phyloP scores from a whole-genome alignment of 495 filamentous ascomycete species.

The Neurospora sp. region DNA sequence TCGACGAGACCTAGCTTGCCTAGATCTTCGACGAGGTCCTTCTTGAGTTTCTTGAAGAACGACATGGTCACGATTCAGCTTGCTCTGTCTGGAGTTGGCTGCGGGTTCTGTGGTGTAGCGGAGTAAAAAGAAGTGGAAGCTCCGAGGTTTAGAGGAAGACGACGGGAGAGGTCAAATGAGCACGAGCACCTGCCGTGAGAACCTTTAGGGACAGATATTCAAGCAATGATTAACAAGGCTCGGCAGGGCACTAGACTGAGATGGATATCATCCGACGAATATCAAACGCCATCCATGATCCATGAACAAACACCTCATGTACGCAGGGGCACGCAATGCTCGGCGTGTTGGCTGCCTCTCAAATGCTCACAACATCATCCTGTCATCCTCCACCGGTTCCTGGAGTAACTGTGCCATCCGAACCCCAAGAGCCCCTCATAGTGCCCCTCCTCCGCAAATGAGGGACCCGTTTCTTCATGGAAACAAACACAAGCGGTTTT shows the following conservation, averaged over 20 bases:
- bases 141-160: neutral
- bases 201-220: neutral
- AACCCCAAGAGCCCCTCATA: neutral
- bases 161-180: neutral
- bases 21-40: constrained; percentile 15
- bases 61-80: constrained; percentile 12
- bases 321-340: neutral
- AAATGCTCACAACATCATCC: neutral
- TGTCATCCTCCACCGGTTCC: neutral
- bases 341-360: neutral
- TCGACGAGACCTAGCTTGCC: constrained; percentile 11
- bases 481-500: neutral
- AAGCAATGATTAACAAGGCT: neutral
- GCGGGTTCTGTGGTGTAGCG: neutral
- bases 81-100: neutral
- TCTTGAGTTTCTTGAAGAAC: constrained; percentile 21
- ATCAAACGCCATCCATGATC: neutral
- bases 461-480: neutral
- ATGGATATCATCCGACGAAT: neutral
- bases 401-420: neutral
- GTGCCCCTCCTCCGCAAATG: neutral
- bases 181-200: neutral
- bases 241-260: neutral
- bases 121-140: neutral
- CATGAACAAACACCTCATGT: neutral